Conservation (phyloP, 305 asterid species). For the Fraxinus sp. region DNA sequence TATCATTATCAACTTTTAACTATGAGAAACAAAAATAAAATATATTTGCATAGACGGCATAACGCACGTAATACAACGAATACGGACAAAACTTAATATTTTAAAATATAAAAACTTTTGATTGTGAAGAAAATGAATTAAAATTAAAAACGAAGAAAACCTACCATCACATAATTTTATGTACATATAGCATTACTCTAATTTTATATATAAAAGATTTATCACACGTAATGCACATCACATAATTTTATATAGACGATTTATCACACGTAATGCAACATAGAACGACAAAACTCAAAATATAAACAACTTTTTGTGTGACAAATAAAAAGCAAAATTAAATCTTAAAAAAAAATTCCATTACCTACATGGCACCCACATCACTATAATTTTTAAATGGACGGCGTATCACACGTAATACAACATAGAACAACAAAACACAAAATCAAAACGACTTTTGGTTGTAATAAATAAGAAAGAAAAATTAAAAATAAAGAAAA, state of each 20-base stretch:
- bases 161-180: background rate
- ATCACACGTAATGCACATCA: background rate
- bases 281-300: background rate
- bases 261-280: background rate
- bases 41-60: background rate
- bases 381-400: background rate
- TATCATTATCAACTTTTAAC: background rate
- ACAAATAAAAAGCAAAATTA: background rate
- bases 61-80: background rate
- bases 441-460: background rate
- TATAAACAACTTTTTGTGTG: background rate
- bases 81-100: background rate
- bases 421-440: background rate
- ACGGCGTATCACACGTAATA: background rate
- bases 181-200: too few relatives aligned
- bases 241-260: background rate
- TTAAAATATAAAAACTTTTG: background rate
- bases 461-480: background rate
- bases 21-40: background rate
- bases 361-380: background rate
- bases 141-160: background rate
- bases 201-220: too few relatives aligned
- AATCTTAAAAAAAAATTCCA: background rate
- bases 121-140: background rate
- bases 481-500: background rate